Percentiles rank a stretch among this genome's conserved stretches.
Evolutionary conservation across 345 rosid species (phyloP).

Genomic region (Mallotus nudiflorus): DNA sequence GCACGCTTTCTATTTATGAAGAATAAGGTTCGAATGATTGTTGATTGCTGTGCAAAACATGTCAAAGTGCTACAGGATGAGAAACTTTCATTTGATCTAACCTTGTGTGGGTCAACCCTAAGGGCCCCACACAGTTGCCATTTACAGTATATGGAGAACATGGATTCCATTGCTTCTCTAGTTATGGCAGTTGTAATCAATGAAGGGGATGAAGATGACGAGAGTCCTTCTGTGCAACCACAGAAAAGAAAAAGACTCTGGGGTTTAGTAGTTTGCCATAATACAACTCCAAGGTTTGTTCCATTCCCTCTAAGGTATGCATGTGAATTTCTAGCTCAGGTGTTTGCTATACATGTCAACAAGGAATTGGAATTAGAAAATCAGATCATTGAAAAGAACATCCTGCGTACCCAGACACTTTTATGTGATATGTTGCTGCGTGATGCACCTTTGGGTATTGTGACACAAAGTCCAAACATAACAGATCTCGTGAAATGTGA

Average conservation of each 20-base stretch:
- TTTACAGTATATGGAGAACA: constrained; percentile 92
- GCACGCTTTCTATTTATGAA: constrained; percentile 92
- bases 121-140: constrained; percentile 96
- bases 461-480: constrained; percentile 82
- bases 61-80: constrained; percentile 90
- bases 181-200: constrained; percentile 95
- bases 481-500: constrained; percentile 94
- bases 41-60: constrained; percentile 86
- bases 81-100: constrained; percentile 72
- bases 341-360: constrained; percentile 87
- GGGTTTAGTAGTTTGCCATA: constrained; percentile 97
- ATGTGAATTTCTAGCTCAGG: constrained; percentile 92
- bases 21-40: constrained; percentile 94
- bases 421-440: constrained; percentile 95
- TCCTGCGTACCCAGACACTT: constrained; percentile 85
- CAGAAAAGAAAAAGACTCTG: constrained; percentile 85
- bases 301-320: constrained; percentile 97
- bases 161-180: constrained; percentile 89
- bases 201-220: constrained; percentile 69
- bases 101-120: constrained; percentile 89
- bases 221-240: constrained; percentile 45
- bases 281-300: constrained; percentile 80
- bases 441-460: constrained; percentile 88
- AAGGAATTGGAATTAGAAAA: constrained; percentile 84
- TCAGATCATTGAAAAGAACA: constrained; percentile 86